These are phyloP conservation scores for Phytophthora fragariaefolia DNA, from an alignment of 352 stramenopile species.

Conservation along the genomic window DNA sequence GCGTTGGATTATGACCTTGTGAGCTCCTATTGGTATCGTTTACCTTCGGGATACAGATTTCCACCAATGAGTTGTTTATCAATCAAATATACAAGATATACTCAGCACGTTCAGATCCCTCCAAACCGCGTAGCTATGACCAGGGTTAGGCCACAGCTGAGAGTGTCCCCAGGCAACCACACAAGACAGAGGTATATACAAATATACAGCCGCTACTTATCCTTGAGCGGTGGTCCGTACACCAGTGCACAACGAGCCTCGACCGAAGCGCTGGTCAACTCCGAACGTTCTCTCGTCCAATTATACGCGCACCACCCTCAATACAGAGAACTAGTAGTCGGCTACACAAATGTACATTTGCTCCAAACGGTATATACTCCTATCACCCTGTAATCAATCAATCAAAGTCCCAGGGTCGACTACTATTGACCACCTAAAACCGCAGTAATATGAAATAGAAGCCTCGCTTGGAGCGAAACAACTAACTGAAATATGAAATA, in stretches of 20 bases:
- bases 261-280: not conserved
- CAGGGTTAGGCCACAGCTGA: not conserved
- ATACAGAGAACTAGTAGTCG: not conserved
- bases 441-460: not conserved
- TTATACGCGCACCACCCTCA: not conserved
- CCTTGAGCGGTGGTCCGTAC: not conserved
- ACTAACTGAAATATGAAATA: not conserved
- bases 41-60: too few species aligned
- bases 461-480: not conserved
- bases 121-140: not conserved
- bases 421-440: not conserved
- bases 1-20: too few species aligned
- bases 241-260: not conserved
- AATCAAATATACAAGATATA: not conserved
- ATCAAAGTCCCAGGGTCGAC: not conserved
- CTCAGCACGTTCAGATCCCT: not conserved
- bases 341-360: too few species aligned
- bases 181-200: not conserved
- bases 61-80: too few species aligned
- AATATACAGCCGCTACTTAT: slow-evolving; percentile 2
- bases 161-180: not conserved
- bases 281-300: not conserved
- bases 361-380: not conserved
- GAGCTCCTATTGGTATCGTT: too few species aligned
- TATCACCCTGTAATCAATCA: not conserved